Base-by-base conservation (phyloP, 176 grass and related monocot genomes). In the Saccharum spontaneum region DNA sequence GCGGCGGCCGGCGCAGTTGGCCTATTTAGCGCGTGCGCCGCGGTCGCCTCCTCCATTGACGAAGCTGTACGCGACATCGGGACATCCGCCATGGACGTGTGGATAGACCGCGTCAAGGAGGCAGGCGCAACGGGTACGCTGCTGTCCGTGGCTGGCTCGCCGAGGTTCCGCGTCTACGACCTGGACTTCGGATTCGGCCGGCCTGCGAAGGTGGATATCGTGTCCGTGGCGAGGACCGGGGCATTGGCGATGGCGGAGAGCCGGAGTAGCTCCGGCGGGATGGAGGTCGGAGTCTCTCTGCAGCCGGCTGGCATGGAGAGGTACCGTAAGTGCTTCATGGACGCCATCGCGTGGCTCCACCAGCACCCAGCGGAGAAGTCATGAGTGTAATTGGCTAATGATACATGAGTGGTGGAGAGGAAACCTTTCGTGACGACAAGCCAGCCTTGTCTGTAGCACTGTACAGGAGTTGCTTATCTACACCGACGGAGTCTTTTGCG, bases 181-280 rank as follows among this genome's bases (percentile, higher is more conserved):
- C 4, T 95, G 20, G 88, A 95, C 82, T 89, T 92, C 3, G 88
- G 90, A 33, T 91, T 89, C 33, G 90, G 93, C n/a, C 73, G 31
- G 34, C 93, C 90, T 8, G 78, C 28, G 48, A 95, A 90, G 84
- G 90, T 92, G 69, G 92, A 90, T n/a, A 68, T 94, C 33, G 60
- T 85, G 16, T 94, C 90, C n/a, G 84, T 89, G 31, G 67, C 43
- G 9, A 83, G 49, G 52, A 83, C 89, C 4, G 89, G 84, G 1
- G 87, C 87, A 1, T 70, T 94, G 77, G 86, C 81, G 0, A 18
- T 89, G 64, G 92, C 87, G 6, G 89, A 91, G 43, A 81, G 15
- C 65, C 82, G 52, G 65, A 45, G 40, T 7, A 30, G 71, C 23
- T 2, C 5, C 41, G 84, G 89, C 44, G 89, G 84, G 6, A 63